Evolutionary conservation across 345 rosid genomes (phyloP).

Genomic region (Stellera chamaejasme): DNA sequence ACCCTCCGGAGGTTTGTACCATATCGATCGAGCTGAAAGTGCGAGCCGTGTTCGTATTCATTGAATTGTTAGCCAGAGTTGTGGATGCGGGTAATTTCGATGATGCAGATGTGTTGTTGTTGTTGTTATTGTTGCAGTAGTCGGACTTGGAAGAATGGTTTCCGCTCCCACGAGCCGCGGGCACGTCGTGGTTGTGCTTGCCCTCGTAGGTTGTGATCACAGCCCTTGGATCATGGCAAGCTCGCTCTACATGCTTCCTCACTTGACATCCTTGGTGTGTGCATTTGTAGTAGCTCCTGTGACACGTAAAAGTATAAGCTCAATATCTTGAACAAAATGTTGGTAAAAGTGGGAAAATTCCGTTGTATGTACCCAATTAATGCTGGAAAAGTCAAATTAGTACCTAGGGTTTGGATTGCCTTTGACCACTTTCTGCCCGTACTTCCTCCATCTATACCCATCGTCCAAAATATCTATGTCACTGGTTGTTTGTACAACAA

Average conservation of each 20-base stretch:
- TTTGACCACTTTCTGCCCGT: conserved; percentile 94
- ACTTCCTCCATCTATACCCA: conserved; percentile 96
- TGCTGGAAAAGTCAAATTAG: no score
- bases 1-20: conserved; percentile 29
- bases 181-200: conserved; percentile 91
- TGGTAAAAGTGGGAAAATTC: no score
- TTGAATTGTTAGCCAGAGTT: conserved; percentile 13
- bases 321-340: background rate
- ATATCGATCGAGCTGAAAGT: conserved; percentile 29
- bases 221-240: conserved; percentile 65
- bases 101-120: conserved; percentile 8
- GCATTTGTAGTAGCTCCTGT: conserved; percentile 92
- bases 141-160: conserved; percentile 29
- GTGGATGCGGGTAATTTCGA: conserved; percentile 27
- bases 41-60: conserved; percentile 25
- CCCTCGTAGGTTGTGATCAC: conserved; percentile 97
- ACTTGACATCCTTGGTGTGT: conserved; percentile 76
- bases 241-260: conserved; percentile 89
- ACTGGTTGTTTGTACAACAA: conserved; percentile 92
- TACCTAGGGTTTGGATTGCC: conserved; percentile 96
- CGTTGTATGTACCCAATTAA: no score
- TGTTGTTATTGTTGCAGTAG: conserved; percentile 19
- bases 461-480: conserved; percentile 91
- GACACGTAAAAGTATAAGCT: background rate
- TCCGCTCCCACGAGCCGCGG: conserved; percentile 70